Percentiles rank a stretch among this genome's conserved stretches.
Evolutionary conservation across 2,329 filamentous ascomycete species (phyloP).

Genomic region (Paraphoma chrysanthemicola): DNA sequence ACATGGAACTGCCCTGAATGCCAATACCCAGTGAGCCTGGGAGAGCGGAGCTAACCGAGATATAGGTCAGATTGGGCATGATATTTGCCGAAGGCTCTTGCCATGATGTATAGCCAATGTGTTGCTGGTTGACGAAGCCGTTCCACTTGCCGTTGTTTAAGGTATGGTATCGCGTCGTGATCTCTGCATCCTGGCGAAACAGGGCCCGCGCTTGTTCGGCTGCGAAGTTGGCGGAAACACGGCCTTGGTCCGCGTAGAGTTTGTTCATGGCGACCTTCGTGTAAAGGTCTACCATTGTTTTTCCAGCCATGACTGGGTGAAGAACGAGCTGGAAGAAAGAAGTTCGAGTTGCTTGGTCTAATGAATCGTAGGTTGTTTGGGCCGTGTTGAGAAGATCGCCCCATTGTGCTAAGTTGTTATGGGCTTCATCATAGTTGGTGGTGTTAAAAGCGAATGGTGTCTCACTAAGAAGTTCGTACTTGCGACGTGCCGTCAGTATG

Average conservation of each 20-base stretch:
- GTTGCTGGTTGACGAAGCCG: conserved; percentile 24
- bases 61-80: conserved; percentile 3
- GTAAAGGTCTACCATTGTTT: conserved; percentile 39
- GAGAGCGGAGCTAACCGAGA: conserved; percentile 50
- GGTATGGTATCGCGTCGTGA: conserved; percentile 13
- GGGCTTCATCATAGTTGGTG: conserved; percentile 4
- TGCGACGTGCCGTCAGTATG: not conserved
- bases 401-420: not conserved
- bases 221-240: conserved; percentile 8
- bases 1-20: conserved; percentile 67
- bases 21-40: conserved; percentile 62
- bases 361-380: not conserved
- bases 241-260: conserved; percentile 9
- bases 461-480: conserved; percentile 3
- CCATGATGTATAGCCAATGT: conserved; percentile 23
- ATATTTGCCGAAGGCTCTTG: conserved; percentile 2
- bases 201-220: conserved; percentile 10
- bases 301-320: conserved; percentile 61
- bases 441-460: not conserved
- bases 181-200: not conserved
- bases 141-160: conserved; percentile 20
- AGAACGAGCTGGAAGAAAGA: conserved; percentile 66
- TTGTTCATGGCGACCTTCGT: conserved; percentile 11
- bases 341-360: conserved; percentile 55
- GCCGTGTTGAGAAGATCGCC: not conserved